A percentile compares a stretch with the other conserved stretches of the same genome.
These are phyloP conservation scores for Purshia tridentata DNA, from an alignment of 306 rosid genomes.

Conservation along the genomic window DNA sequence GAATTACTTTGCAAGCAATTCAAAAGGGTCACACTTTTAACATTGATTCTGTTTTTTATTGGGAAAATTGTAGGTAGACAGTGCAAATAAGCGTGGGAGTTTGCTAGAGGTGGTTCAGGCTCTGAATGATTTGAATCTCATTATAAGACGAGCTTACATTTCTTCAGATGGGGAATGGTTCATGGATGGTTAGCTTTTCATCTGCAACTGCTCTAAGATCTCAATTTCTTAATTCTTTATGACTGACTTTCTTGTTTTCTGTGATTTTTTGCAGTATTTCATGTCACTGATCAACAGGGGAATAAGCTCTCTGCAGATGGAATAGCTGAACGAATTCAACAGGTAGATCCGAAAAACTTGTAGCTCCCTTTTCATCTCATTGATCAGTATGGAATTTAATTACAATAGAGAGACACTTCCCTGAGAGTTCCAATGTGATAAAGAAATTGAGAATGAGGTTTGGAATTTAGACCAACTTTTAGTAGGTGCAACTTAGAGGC, in stretches of 20 bases:
- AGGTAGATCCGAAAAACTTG: conserved; percentile 52
- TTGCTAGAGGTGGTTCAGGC: conserved; percentile 90
- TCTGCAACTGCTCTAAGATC: conserved; percentile 6
- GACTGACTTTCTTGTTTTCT: conserved; percentile 13
- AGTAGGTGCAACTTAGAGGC: background rate
- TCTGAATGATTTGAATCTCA: conserved; percentile 85
- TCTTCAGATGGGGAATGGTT: conserved; percentile 99
- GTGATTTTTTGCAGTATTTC: conserved; percentile 53
- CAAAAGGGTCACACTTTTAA: conserved; percentile 20
- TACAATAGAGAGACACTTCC: background rate
- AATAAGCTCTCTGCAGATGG: conserved; percentile 63
- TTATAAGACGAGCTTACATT: conserved; percentile 83
- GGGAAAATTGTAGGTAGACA: conserved; percentile 60
- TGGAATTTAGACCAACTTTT: conserved; percentile 12
- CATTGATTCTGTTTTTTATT: conserved; percentile 2
- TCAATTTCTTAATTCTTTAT: background rate
- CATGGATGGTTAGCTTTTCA: conserved; percentile 79
- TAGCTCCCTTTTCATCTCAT: background rate
- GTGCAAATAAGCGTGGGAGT: conserved; percentile 93
- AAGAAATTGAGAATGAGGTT: conserved; percentile 12
- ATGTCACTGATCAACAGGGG: conserved; percentile 88
- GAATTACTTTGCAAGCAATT: conserved; percentile 18
- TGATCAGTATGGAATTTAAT: background rate
- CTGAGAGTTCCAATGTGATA: background rate
- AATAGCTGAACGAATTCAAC: conserved; percentile 88